Conservation (phyloP, 2,329 filamentous ascomycete genomes). For the Fusarium sp. region DNA sequence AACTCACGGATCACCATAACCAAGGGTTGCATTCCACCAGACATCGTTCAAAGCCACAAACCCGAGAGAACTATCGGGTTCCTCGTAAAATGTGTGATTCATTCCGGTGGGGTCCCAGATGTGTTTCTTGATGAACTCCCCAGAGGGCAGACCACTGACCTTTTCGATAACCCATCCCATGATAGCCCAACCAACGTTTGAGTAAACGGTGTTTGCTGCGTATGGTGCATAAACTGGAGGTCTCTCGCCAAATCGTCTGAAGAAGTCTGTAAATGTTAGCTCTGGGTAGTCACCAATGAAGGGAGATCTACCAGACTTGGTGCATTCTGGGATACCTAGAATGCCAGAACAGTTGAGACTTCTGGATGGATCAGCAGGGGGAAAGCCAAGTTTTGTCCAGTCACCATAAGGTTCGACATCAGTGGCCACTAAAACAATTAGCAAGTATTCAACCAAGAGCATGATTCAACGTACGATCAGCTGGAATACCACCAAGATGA, state of each 20-base stretch:
- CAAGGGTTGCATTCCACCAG: slow-evolving; percentile 34
- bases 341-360: slow-evolving; percentile 27
- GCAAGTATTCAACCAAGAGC: fast-evolving
- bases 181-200: slow-evolving; percentile 4
- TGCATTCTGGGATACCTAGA: slow-evolving; percentile 8
- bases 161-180: slow-evolving; percentile 24
- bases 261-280: slow-evolving; percentile 6
- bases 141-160: slow-evolving; percentile 17
- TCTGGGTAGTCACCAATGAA: fast-evolving
- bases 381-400: slow-evolving; percentile 20
- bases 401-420: slow-evolving; percentile 28
- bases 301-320: neutral
- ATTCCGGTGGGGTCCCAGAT: slow-evolving; percentile 25
- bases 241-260: slow-evolving; percentile 14
- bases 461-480: neutral
- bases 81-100: neutral
- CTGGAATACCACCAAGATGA: slow-evolving; percentile 10
- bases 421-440: slow-evolving; percentile 1
- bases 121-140: slow-evolving; percentile 16
- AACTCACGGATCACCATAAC: slow-evolving; percentile 21
- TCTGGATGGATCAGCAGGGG: neutral
- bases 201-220: slow-evolving; percentile 9
- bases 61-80: slow-evolving; percentile 8
- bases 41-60: slow-evolving; percentile 12
- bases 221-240: slow-evolving; percentile 17